Evolutionary conservation across 2,329 filamentous ascomycete genomes (phyloP), one percentile per base, ranked within the genome.

Genomic region (Trichothecium roseum): DNA sequence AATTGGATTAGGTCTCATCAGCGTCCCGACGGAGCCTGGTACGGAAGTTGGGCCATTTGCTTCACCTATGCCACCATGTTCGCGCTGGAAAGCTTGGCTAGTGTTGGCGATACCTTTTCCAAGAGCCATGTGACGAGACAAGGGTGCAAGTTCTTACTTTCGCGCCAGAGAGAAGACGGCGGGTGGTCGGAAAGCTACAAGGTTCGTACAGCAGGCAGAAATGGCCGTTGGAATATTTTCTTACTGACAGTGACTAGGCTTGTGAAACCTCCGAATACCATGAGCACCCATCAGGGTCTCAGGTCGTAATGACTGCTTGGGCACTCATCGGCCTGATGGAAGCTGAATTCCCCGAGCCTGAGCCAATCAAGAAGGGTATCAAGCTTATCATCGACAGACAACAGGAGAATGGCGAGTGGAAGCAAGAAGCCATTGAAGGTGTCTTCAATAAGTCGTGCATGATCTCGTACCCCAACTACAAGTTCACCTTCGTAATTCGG

Each of bases 361-460:
- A 76, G 49, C 78, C 78, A 1, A 66, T 98, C 29, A 72, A 74
- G 49, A 80, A 68, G 46, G 91, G 82, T 2, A 68, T 95, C 51
- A 74, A 72, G 54, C 66, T 98, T 48, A 73, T 98, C 42, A 89
- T 95, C 79, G 63, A 71, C 20, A 74, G 89, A 33, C 91, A 98
- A 63, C 80, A 86, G 57, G 54, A 67, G 3, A 94, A 94, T 52
- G 91, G 91, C 24, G 88, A 95, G 63, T 98, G 91, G 91, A 55
- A 84, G 45, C 88, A 95, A 55, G 91, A 96, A 59, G 81, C 83
- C 1, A 96, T 98, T 48, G 91, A 98, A 57, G 91, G 91, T 3
- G 91, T 98, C 9, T 98, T 98, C 63, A 98, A 98, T 63, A 94
- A 95, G 67, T 91, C 81, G 51, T 96, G 89, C 68, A 96, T 95